Evolutionary conservation across 2,329 filamentous ascomycete genomes (phyloP), one percentile per base, ranked within the genome.

Genomic region (Colletotrichum eleusines): DNA sequence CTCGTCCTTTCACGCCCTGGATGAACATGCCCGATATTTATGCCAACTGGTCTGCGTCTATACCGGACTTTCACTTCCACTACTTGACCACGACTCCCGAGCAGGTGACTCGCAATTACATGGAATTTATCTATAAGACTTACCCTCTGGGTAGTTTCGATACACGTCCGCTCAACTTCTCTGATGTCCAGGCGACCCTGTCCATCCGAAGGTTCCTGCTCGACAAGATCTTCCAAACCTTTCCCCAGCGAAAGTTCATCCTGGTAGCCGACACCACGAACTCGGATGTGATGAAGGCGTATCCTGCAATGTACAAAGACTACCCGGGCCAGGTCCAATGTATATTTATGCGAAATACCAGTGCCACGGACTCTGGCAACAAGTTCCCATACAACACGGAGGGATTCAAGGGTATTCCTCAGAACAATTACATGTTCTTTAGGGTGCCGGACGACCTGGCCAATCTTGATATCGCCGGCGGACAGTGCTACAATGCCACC

Each of bases 21-120:
- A 84, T 91, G 84, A 91, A 94, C 80, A 95, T 95, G 93, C 92
- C 92, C 0, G 85, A 90, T 2, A 90, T 94, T 74, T 95, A 94
- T 78, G 88, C 90, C 74, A 93, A 94, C 76, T 94, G 92, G 92
- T 90, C 87, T 1, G 81, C 81, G n/a, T 88, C 85, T 28, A 83
- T 93, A 18, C 86, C 88, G 0, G 86, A 93, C 76, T 84, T 90
- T 72, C 92, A 94, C 78, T 95, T 94, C 83, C 92, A 94, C 81
- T 95, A 95, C 81, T 84, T 95, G 26, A 95, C 92, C 0, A 95
- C 92, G 0, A 94, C 92, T 0, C 92, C 92, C 0, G 92, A 94
- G 80, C 92, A 95, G 78, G 86, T 90, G 5, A 94, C 92, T 0
- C 85, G 92, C 51, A 91, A 90, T 74, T 95, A 95, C 81, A 94